Evolutionary conservation across 306 rosid genomes (phyloP), one percentile per base, ranked within the genome.

Genomic region (Quercus cerris): DNA sequence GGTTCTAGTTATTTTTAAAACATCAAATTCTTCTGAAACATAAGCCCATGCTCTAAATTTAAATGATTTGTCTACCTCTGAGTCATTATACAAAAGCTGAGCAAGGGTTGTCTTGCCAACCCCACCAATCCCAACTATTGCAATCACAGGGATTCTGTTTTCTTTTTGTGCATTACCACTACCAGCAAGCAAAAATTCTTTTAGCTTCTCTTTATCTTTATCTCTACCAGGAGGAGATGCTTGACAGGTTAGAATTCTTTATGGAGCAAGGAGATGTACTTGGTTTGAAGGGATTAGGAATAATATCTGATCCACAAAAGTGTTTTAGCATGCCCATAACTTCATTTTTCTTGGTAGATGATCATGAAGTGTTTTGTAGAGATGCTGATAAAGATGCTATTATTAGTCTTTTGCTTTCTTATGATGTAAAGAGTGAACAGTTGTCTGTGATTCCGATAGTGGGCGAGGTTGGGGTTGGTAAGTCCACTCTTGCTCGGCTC

Each of bases 401-500:
- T 57, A 75, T 81, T 14, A 19, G 49, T n/a, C 56, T 41, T 4
- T 58, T 58, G 78, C 77, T 81, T 4, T 62, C 38, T 3, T 35
- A 70, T 31, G 22, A 63, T 0, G 10, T 13, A 6, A 23, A 23
- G 31, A 68, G 25, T 51, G 64, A 19, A 30, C 52, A 46, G 15
- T 70, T 81, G 64, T 70, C 66, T 38, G 69, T 81, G 33, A 44
- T 81, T 59, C 66, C 77, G 23, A 49, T 81, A 14, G 80, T 75
- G 20, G 84, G 84, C 78, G 74, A 83, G 80, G 86, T 87, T 5
- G 87, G 86, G 6, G 3, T 84, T 6, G 90, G 84, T 15, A 84
- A 87, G 74, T 81, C 90, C n/a, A 73, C 86, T 1, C 75, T 84
- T 28, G 78, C 80, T 27, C 80, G 70, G 57, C 51, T 74, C 52